Percentiles rank a stretch among this genome's conserved stretches.
Evolutionary conservation across 495 filamentous ascomycete species (phyloP).

Genomic region (Podospora didyma): DNA sequence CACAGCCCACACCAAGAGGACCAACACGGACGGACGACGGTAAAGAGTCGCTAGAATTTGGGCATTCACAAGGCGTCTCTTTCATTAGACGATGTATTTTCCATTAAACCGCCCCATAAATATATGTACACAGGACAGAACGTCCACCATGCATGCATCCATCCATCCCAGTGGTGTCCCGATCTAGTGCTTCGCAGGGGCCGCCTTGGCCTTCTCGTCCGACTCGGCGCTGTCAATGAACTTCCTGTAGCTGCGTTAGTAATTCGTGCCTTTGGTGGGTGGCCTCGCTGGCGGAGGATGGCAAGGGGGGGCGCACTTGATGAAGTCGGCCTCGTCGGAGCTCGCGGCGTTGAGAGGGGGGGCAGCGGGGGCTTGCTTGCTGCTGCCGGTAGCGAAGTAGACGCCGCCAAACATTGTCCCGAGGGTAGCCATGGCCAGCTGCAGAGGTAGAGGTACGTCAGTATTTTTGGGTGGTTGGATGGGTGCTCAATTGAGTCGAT

Average conservation of each 20-base stretch:
- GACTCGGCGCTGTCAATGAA: conserved; percentile 71
- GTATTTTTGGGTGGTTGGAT: conserved; percentile 4
- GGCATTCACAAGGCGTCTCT: too few relatives aligned
- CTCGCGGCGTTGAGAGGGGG: conserved; percentile 84
- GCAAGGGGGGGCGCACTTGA: conserved; percentile 73
- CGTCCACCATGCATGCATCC: conserved; percentile 2
- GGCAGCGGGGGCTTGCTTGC: conserved; percentile 50
- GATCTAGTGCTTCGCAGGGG: conserved; percentile 51
- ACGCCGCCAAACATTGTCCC: conserved; percentile 57
- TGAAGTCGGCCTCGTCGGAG: conserved; percentile 94
- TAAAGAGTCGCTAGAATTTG: too few relatives aligned
- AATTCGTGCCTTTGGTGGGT: neutral
- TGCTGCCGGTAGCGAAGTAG: conserved; percentile 55
- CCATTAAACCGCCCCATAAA: conserved; percentile 15
- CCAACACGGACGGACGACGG: too few relatives aligned
- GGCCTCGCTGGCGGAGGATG: neutral
- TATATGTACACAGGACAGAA: conserved; percentile 26
- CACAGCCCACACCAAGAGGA: too few relatives aligned
- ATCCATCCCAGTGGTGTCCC: conserved; percentile 9
- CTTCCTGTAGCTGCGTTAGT: conserved; percentile 55
- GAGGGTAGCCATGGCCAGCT: conserved; percentile 88
- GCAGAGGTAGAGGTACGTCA: conserved; percentile 24
- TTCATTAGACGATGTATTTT: conserved; percentile 10
- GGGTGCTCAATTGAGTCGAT: conserved; percentile 2
- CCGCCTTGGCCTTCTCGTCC: conserved; percentile 56